Base-by-base conservation (phyloP, 768 basidiomycete genomes). In the Strobilomyces dryophilus region DNA sequence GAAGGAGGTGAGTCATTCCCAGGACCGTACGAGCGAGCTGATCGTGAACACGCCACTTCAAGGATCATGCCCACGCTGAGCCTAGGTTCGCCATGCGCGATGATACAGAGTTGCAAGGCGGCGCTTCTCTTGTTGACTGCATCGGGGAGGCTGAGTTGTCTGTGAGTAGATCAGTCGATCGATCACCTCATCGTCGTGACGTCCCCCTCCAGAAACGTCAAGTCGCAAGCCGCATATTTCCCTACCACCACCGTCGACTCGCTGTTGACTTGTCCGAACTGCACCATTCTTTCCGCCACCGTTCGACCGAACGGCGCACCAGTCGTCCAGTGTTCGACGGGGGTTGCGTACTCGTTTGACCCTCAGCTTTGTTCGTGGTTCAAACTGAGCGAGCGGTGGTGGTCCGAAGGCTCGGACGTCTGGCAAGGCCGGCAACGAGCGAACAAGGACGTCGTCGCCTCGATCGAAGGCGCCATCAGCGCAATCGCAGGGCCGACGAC, bases 331-430 rank as follows among this genome's bases (percentile, higher is more conserved):
- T 82, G 89, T 43, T 88, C 91, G 0, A 83, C 82, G 26, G 90
- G 92, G n/a, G 70, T 83, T 18, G 80, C 87, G 4, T 87, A 89
- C 64, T 83, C 91, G 0, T 98, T 90, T 67, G 92, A 95, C 59
- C 49, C 79, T 2, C 69, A 75, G 8, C 76, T 95, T 1, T 68
- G 70, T 27, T 65, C 82, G 5, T 98, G 92, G 85, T 76, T 83
- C 47, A 85, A 85, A 59, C 71, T 98, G 37, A 83, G 82, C 40
- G 88, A 91, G 46, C 73, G 79, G 1, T 95, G 93, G 91, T 95
- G 89, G 85, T 74, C 85, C 0, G 81, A 87, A 58, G 87, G 89
- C 37, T 92, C 89, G 0, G 87, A 90, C 55, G 80, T 79, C 20
- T 94, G 92, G 91, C 87, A 89, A 62, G 81, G 83, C 31, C 79